These are phyloP conservation scores for Nitzschia inconspicua DNA, from an alignment of 108 stramenopile species.

Conservation along the genomic window DNA sequence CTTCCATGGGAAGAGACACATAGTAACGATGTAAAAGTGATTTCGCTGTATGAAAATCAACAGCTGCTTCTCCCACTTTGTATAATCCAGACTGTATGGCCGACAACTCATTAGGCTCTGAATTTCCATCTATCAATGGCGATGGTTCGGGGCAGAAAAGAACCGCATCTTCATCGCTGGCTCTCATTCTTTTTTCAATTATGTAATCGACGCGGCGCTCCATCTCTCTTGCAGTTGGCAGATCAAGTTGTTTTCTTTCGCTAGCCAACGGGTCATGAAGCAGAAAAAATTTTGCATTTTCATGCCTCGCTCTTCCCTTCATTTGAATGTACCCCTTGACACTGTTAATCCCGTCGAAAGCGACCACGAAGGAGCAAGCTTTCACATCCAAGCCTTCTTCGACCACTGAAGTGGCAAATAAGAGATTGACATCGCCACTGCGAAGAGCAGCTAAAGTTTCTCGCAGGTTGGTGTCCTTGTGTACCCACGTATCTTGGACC, in stretches of 20 bases:
- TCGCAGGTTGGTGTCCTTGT: conserved; percentile 24
- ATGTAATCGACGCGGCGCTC: conserved; percentile 35
- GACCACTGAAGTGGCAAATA: conserved; percentile 65
- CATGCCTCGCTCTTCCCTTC: conserved; percentile 62
- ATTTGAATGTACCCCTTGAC: conserved; percentile 67
- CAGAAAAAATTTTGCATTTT: conserved; percentile 53
- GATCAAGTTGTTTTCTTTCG: conserved; percentile 4
- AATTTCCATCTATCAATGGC: not conserved
- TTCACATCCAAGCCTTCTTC: conserved; percentile 72
- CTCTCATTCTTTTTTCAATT: conserved; percentile 31
- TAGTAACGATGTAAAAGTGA: conserved; percentile 52
- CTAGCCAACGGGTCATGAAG: conserved; percentile 27
- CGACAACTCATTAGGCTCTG: conserved; percentile 24
- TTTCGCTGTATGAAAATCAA: conserved; percentile 54
- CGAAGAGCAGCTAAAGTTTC: conserved; percentile 40
- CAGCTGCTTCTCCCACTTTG: conserved; percentile 19
- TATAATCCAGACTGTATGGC: conserved; percentile 37
- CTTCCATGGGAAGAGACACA: conserved; percentile 53
- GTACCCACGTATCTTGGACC: conserved; percentile 30
- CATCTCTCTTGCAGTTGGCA: conserved; percentile 28
- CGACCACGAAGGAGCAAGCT: conserved; percentile 60
- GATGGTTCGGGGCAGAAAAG: not conserved
- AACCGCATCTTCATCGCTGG: too few species aligned
- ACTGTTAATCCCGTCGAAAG: conserved; percentile 45
- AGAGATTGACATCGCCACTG: conserved; percentile 42